Evolutionary conservation across 768 basidiomycete genomes (phyloP).

Genomic region (Pisolithus tinctorius): DNA sequence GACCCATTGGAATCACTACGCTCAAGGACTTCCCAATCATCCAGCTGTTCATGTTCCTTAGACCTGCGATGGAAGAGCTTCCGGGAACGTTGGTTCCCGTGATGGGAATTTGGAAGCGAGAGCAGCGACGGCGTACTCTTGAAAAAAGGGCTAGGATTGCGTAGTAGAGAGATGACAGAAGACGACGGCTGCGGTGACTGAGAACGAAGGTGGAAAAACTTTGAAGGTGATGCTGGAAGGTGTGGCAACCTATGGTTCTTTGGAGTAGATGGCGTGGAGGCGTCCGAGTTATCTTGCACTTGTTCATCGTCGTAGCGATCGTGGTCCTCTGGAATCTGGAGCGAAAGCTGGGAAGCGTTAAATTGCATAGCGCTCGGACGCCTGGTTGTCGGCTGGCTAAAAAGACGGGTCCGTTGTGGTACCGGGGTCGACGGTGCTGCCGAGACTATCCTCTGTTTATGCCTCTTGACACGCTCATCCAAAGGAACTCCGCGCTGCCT

Average conservation of each 20-base stretch:
- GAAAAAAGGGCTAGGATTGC: conserved; percentile 29
- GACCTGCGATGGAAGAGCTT: conserved; percentile 30
- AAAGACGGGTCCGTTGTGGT: conserved; percentile 24
- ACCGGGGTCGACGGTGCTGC: conserved; percentile 12
- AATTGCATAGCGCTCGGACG: conserved; percentile 14
- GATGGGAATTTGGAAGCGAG: conserved; percentile 25
- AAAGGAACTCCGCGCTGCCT: conserved; percentile 36
- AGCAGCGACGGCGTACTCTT: conserved; percentile 28
- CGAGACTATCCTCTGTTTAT: conserved; percentile 29
- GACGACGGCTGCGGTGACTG: conserved; percentile 29
- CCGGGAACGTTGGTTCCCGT: conserved; percentile 25
- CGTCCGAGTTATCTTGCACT: conserved; percentile 25
- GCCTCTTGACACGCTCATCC: conserved; percentile 33
- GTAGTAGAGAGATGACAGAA: conserved; percentile 28
- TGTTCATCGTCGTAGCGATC: conserved; percentile 27
- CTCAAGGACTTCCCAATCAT: conserved; percentile 29
- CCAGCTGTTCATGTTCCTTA: conserved; percentile 27
- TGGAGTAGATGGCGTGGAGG: conserved; percentile 26
- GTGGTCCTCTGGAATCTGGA: conserved; percentile 27
- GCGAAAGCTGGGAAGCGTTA: conserved; percentile 26
- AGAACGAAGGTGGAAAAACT: conserved; percentile 24
- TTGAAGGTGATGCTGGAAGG: conserved; percentile 25
- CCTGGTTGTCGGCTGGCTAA: conserved; percentile 23
- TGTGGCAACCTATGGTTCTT: conserved; percentile 26
- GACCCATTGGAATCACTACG: conserved; percentile 21